phyloP scores from a whole-genome alignment of 768 basidiomycete genomes.

The Scleroderma citrinum region DNA sequence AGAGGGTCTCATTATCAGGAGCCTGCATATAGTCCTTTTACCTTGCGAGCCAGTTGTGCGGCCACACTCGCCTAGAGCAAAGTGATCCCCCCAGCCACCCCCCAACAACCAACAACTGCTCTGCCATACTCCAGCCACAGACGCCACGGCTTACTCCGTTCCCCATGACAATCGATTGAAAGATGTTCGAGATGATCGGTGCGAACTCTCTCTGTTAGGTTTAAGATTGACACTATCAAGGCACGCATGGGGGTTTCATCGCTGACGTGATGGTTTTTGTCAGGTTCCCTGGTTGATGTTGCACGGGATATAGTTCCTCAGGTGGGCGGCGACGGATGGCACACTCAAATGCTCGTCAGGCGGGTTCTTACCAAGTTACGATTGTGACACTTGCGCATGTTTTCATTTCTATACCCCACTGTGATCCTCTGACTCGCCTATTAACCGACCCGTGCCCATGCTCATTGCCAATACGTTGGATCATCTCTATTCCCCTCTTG shows the following conservation, averaged over 20 bases:
- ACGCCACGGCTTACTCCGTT: constrained; percentile 45
- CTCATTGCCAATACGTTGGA: too few species aligned
- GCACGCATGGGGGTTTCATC: constrained; percentile 33
- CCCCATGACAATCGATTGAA: constrained; percentile 60
- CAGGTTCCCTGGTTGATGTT: constrained; percentile 91
- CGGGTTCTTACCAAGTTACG: constrained; percentile 85
- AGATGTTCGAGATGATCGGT: constrained; percentile 67
- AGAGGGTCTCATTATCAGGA: constrained; percentile 30
- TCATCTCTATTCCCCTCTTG: neutral
- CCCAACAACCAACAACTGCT: constrained; percentile 74
- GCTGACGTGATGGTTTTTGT: constrained; percentile 2
- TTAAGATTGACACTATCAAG: constrained; percentile 97
- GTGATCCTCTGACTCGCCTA: too few species aligned
- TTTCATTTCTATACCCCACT: neutral
- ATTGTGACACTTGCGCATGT: too few species aligned
- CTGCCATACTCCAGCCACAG: constrained; percentile 23
- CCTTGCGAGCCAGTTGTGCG: constrained; percentile 30
- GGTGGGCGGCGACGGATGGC: constrained; percentile 88
- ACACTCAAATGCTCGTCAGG: constrained; percentile 93
- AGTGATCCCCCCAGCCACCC: constrained; percentile 39
- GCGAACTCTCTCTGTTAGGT: constrained; percentile 84
- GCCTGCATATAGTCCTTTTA: constrained; percentile 5
- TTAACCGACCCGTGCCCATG: too few species aligned
- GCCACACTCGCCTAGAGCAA: constrained; percentile 52
- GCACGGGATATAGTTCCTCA: constrained; percentile 92